Evolutionary conservation across 2,329 filamentous ascomycete species (phyloP).

Genomic region (Parafenestella ontariensis): DNA sequence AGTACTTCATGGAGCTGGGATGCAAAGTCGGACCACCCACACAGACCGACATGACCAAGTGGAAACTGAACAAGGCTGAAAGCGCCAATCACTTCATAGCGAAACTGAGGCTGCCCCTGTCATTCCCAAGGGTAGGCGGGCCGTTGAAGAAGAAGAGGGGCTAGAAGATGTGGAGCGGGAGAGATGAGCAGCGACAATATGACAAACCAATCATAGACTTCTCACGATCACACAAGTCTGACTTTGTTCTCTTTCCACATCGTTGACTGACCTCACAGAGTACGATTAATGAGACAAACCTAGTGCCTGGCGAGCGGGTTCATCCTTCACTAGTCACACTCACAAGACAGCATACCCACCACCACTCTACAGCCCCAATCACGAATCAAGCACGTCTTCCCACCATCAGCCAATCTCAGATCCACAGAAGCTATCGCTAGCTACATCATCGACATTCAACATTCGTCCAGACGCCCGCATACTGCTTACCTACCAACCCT

Average conservation of each 20-base stretch:
- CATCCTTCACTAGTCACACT: not conserved
- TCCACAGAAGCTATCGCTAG: constrained; percentile 9
- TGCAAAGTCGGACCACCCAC: constrained; percentile 63
- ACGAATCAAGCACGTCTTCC: not conserved
- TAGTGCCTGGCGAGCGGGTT: not conserved
- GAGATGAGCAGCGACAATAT: not conserved
- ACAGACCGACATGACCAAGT: constrained; percentile 58
- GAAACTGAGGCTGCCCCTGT: constrained; percentile 76
- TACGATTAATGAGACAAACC: not conserved
- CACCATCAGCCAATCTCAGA: constrained; percentile 1
- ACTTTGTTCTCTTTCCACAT: not conserved
- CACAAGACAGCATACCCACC: not conserved
- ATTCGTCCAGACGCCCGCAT: not conserved
- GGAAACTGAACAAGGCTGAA: constrained; percentile 67
- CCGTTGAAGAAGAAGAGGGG: constrained; percentile 24
- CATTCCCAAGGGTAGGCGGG: constrained; percentile 72
- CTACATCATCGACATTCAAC: constrained; percentile 24
- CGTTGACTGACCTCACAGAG: not conserved
- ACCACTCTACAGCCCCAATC: not conserved
- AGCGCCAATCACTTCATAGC: constrained; percentile 69
- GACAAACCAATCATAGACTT: not conserved
- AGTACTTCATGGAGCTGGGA: constrained; percentile 80
- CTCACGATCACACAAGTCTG: not conserved
- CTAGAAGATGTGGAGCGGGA: not conserved
- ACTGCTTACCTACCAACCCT: not conserved